phyloP scores from a whole-genome alignment of 192 early-diverging fungal species.

The Rhizoclosmatium globosum region DNA sequence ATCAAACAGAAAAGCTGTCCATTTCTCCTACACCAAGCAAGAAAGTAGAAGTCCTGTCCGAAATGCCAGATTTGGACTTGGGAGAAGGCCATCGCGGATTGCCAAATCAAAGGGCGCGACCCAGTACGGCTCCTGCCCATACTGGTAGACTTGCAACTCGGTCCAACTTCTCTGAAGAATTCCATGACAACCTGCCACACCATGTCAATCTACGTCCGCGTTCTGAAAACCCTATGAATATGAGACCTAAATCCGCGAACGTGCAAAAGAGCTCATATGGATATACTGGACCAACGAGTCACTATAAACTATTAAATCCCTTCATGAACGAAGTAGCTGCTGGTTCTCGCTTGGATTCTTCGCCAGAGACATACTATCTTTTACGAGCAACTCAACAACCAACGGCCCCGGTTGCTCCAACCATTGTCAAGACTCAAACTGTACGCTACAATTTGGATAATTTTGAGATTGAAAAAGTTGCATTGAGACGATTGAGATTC shows the following conservation, averaged over 20 bases:
- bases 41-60: not conserved
- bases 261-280: not conserved
- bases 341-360: not conserved
- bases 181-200: not conserved
- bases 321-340: not conserved
- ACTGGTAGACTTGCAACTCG: no score
- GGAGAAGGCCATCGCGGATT: no score
- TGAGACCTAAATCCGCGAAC: not conserved
- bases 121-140: no score
- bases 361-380: slow-evolving; percentile 1
- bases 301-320: not conserved
- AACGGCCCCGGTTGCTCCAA: slow-evolving; percentile 23
- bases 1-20: not conserved
- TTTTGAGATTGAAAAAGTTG: slow-evolving; percentile 55
- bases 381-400: slow-evolving; percentile 6
- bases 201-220: not conserved
- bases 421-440: slow-evolving; percentile 41
- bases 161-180: not conserved
- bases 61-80: not conserved
- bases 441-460: slow-evolving; percentile 48
- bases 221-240: not conserved
- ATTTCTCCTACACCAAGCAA: not conserved
- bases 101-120: no score
- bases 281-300: not conserved
- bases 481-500: slow-evolving; percentile 50